These are phyloP conservation scores for Salvia miltiorrhiza DNA, from an alignment of 257 asterid species.

Conservation along the genomic window DNA sequence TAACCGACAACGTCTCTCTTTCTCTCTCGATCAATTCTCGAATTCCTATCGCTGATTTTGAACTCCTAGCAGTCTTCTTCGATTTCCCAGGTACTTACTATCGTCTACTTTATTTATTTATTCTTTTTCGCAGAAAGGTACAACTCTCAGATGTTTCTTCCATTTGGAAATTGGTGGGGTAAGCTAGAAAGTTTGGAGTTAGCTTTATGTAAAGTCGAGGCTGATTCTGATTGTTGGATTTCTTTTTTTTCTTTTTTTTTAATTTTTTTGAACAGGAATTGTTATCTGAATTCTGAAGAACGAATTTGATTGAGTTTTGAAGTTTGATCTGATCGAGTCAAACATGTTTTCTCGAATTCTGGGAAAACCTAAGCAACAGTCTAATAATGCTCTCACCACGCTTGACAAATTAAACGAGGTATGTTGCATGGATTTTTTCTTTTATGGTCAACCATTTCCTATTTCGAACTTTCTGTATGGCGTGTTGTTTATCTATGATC, in stretches of 20 bases:
- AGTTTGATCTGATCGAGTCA: conserved; percentile 16
- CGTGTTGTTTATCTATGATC: background rate
- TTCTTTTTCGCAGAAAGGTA: background rate
- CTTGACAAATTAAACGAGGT: conserved; percentile 73
- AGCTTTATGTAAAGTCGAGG: background rate
- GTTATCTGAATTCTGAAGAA: background rate
- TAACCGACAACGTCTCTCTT: background rate
- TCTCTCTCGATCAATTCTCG: background rate
- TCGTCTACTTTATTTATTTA: background rate
- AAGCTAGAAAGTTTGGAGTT: background rate
- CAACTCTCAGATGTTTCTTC: background rate
- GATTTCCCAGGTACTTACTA: conserved; percentile 7
- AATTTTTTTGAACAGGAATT: background rate
- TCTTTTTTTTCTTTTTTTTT: no score
- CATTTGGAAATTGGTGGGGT: background rate
- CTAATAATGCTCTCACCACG: conserved; percentile 46
- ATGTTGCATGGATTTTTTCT: conserved; percentile 7
- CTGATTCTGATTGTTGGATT: background rate
- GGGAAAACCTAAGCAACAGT: conserved; percentile 64
- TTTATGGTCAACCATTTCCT: background rate
- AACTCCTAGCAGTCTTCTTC: conserved; percentile 3
- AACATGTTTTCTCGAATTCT: conserved; percentile 60
- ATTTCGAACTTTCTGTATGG: background rate
- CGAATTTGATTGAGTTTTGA: conserved; percentile 8
- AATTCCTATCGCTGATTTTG: background rate